A percentile compares a stretch with the other conserved stretches of the same genome.
phyloP scores from a whole-genome alignment of 805 yeast genomes.

The Zygosaccharomyces lentus region DNA sequence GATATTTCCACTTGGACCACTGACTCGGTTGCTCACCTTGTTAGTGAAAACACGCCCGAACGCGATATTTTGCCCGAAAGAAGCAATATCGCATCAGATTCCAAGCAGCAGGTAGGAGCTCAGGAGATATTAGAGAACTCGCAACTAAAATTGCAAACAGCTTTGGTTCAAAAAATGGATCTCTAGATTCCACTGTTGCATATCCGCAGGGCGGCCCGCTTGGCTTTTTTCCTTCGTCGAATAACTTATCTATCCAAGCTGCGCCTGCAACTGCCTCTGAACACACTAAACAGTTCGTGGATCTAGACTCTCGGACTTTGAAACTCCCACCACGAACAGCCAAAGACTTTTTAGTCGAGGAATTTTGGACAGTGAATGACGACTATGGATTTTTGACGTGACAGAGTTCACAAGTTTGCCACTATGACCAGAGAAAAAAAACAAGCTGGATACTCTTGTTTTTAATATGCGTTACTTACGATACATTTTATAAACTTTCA shows the following conservation, averaged over 20 bases:
- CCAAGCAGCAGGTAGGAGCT: not conserved
- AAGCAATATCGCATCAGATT: not conserved
- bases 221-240: not conserved
- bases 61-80: slow-evolving; percentile 10
- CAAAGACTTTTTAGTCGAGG: slow-evolving; percentile 36
- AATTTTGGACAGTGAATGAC: slow-evolving; percentile 46
- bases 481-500: not conserved
- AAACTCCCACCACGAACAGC: slow-evolving; percentile 10
- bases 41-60: slow-evolving; percentile 11
- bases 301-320: slow-evolving; percentile 2
- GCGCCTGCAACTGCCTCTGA: slow-evolving; percentile 8
- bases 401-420: not conserved
- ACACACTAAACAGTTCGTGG: not conserved
- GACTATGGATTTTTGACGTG: slow-evolving; percentile 46
- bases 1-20: slow-evolving; percentile 58
- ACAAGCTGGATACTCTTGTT: not conserved
- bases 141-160: not conserved
- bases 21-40: slow-evolving; percentile 25
- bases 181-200: not conserved
- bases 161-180: not conserved
- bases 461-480: not conserved
- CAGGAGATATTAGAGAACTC: not conserved
- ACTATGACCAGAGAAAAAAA: not conserved
- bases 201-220: not conserved
- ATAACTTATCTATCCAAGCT: not conserved